phyloP scores from a whole-genome alignment of 1,139 yeast genomes.

The Hyphopichia pseudoburtonii region DNA sequence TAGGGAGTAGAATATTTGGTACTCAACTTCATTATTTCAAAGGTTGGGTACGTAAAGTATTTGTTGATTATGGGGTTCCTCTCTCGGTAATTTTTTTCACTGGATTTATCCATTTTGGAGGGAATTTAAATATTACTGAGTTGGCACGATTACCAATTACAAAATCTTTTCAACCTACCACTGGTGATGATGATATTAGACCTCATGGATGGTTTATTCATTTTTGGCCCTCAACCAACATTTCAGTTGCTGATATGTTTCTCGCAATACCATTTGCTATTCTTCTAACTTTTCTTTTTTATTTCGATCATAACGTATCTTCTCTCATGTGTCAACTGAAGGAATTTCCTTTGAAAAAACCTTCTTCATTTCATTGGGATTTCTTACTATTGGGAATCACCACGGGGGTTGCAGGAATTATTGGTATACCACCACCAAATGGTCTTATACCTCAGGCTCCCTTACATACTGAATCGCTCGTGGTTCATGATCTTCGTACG shows the following conservation, averaged over 20 bases:
- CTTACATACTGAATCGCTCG: conserved; percentile 76
- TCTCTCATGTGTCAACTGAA: conserved; percentile 87
- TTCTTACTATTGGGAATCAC: conserved; percentile 79
- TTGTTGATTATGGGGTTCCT: conserved; percentile 87
- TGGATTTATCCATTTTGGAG: conserved; percentile 89
- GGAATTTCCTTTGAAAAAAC: conserved; percentile 78
- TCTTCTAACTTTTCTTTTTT: conserved; percentile 76
- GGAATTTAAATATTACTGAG: conserved; percentile 51
- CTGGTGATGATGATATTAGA: conserved; percentile 28
- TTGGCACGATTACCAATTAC: conserved; percentile 71
- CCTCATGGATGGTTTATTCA: conserved; percentile 73
- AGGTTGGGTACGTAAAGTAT: conserved; percentile 60
- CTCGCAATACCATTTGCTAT: conserved; percentile 92
- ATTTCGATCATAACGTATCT: conserved; percentile 94
- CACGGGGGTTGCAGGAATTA: conserved; percentile 80
- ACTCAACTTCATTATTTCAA: conserved; percentile 58
- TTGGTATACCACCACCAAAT: conserved; percentile 95
- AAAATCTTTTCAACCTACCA: conserved; percentile 74
- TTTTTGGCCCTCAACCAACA: conserved; percentile 56
- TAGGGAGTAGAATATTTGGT: conserved; percentile 62
- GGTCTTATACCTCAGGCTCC: conserved; percentile 98
- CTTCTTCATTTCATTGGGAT: conserved; percentile 93
- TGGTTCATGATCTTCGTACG: conserved; percentile 51
- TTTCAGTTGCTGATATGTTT: conserved; percentile 73
- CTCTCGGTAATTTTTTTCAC: conserved; percentile 83